Evolutionary conservation across 1,284 basidiomycete genomes (phyloP), one percentile per base, ranked within the genome.

Genomic region (Trametes polyzona): DNA sequence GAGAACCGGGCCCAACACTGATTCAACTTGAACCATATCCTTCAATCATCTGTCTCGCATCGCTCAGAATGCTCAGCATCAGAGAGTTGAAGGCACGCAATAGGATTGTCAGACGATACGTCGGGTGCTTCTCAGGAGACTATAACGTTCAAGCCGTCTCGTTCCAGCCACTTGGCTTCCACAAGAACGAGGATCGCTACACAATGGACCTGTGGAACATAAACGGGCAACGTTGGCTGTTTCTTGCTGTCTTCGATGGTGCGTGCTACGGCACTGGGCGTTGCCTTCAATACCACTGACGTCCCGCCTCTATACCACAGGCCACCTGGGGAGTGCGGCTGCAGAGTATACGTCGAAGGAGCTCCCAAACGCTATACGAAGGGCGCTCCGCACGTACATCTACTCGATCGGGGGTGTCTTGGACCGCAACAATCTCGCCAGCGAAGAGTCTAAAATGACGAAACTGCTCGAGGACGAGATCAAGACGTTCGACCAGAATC

Each of bases 31-130:
- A n/a, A n/a, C n/a, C n/a, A n/a, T n/a, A n/a, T n/a, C n/a, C n/a
- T n/a, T n/a, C n/a, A n/a, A n/a, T n/a, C n/a, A n/a, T n/a, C 70
- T 73, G 35, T 2, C 47, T 2, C 14, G 35, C 19, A 36, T 7
- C 16, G 2, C 24, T 19, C n/a, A n/a, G n/a, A n/a, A 42, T 42
- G 40, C 6, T 11, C 17, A 4, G n/a, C 24, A 10, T 4, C 8
- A 52, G 40, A 17, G 40, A 52, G 17, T 6, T 8, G 23, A 11
- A 24, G 12, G 49, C 49, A 14, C 30, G 49, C 5, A 12, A 19
- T 10, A 35, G 32, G 14, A 43, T 52, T 19, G 23, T 12, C 17
- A n/a, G 19, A 12, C 5, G 32, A 7, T 36, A 21, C n/a, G 36
- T 24, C 8, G 30, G 23, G 6, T 10, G 23, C 32, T 43, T 35